These are phyloP conservation scores for Emiliania huxleyi DNA, from an alignment of 78 protist genomes.

Conservation along the genomic window DNA sequence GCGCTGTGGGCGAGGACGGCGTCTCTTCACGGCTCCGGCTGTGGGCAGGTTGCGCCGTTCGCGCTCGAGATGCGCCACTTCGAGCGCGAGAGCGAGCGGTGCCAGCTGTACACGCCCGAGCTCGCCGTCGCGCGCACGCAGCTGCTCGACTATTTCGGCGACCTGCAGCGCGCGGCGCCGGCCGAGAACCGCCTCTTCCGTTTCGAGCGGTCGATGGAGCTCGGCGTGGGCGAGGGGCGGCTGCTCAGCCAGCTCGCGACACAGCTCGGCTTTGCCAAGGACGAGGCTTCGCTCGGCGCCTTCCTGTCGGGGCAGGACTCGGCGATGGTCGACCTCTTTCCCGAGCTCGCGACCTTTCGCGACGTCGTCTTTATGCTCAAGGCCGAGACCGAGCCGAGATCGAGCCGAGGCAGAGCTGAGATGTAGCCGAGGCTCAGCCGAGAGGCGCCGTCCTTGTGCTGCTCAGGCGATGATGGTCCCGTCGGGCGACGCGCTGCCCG, in stretches of 20 bases:
- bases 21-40: too few species aligned
- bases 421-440: too few species aligned
- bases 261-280: neutral
- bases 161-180: too few species aligned
- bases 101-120: neutral
- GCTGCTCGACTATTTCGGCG: neutral
- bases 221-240: neutral
- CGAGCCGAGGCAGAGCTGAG: too few species aligned
- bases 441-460: too few species aligned
- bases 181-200: neutral
- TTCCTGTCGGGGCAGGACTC: neutral
- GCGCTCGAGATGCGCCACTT: conserved; percentile 15
- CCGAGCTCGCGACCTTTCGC: conserved; percentile 33
- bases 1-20: neutral
- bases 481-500: neutral
- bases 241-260: neutral
- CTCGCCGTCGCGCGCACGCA: neutral
- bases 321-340: conserved; percentile 24
- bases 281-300: neutral
- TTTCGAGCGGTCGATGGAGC: neutral
- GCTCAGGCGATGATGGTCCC: conserved; percentile 16
- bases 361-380: conserved; percentile 45
- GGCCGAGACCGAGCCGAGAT: too few species aligned
- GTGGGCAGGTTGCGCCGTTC: too few species aligned
- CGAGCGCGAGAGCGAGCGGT: neutral